Evolutionary conservation across 2,329 filamentous ascomycete genomes (phyloP), one percentile per base, ranked within the genome.

Genomic region (Pseudogymnoascus sp.): DNA sequence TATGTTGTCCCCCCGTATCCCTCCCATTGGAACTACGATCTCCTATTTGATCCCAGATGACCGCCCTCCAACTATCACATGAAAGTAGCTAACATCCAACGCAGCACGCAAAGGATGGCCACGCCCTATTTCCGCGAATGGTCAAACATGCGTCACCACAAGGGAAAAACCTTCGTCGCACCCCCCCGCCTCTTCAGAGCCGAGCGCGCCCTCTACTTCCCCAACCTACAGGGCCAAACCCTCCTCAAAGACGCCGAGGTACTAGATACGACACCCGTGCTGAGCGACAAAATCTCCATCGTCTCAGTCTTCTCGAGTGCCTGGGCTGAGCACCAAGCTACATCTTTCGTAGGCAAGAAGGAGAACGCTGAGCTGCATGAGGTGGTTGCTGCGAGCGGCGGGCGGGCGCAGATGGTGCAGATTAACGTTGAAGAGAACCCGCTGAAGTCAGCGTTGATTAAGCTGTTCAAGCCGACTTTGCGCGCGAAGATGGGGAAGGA

Each of bases 81-180:
- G 8, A 6, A 53, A 53, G 1, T 12, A 23, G 44, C 53, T 63
- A 61, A 69, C 64, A 23, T 61, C 25, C 60, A 21, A 23, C 21
- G 70, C 68, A 91, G 88, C 62, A 90, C 90, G 50, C 82, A 84
- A 68, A 86, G 91, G 74, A 87, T 95, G 72, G 80, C 87, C 18
- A 90, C 90, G 64, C 92, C 93, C 1, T 99, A 99, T 77, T 99
- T 96, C 78, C 89, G 92, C 74, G 93, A 99, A 80, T 97, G 92
- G 89, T 85, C 84, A 65, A 94, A 95, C 76, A 84, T 97, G 75
- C 81, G 82, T 61, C 83, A 87, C 68, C 87, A 94, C 77, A 85
- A 92, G 70, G 94, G 94, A 71, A 99, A 99, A 77, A 91, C 91
- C 23, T 99, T 97, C 77, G 79, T 93, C 61, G 87, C 91, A 18